Base-by-base conservation (phyloP, 2,329 filamentous ascomycete species). In the Aspergillus oerlinghausenensis region DNA sequence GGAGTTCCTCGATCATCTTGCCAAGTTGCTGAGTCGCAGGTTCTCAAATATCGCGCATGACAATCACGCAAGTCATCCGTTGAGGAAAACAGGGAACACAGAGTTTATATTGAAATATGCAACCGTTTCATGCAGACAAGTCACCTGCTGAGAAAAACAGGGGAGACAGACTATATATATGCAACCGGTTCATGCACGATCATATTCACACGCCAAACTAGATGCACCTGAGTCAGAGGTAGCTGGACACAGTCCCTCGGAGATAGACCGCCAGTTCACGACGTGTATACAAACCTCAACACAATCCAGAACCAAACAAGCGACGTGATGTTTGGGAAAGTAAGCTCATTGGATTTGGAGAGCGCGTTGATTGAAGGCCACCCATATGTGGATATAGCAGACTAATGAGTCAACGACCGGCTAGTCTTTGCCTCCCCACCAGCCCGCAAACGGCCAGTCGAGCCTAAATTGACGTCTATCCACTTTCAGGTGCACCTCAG, bases 1-100 rank as follows among this genome's bases (percentile, higher is more conserved):
- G 49, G 29, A 81, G 55, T 35, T 73, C 64, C 63, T 84, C 82
- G 51, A 85, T 69, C 70, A 63, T 82, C 76, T 77, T 58, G 43
- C 11, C 32, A 38, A 38, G 32, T 38, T 3, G 6, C 14, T 17
- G 32, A 17, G 14, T 17, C 6, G 32, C 32, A 38, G 32, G 17
- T 8, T 14, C 32, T 38, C 14, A 38, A 38, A 38, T 17, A 38
- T 38, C 32, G 14, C 32, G 17, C 14, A 7, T 17, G 5, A 38
- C 6, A 38, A 17, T 38, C 32, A 11, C 10, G 4, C 10, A 32
- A 32, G 29, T 32, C 29, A 32, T 32, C 29, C 3, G 10, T 32
- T 11, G 10, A 32, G 2, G 3, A 4, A 11, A 10, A 4, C 9
- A 11, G 29, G 29, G 29, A 11, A 32, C 9, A 32, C 29, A 11